Base-by-base conservation (phyloP, 257 asterid species). In the Solanum phureja region DNA sequence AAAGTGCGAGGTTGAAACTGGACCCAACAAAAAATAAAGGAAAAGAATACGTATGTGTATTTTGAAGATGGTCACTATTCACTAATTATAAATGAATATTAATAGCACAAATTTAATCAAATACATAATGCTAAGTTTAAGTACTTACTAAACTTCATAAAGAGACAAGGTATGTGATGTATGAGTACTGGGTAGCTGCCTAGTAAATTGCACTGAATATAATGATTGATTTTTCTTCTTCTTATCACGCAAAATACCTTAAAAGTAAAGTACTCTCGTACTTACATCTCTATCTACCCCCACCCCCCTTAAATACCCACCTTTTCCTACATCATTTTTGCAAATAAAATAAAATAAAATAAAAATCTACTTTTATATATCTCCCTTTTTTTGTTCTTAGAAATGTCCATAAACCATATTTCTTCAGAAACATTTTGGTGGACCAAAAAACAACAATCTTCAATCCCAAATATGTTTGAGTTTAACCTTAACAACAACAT, bases 371-470 rank as follows among this genome's bases (percentile, higher is more conserved):
- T 84, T 21, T 38, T 42, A 19, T n/a, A 14, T 72, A 81, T 33
- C 46, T 13, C 29, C 9, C 37, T 37, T 16, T 11, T 11, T 21
- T 7, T 29, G 29, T 11, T 11, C 4, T 23, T 5, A 14, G 66
- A 89, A 89, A 95, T 95, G 97, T 92, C 98, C 49, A 92, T 92
- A 81, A 95, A 95, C 92, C 94, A 94, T 60, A 91, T 87, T 92
- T 84, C 95, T 34, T 38, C 94, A 87, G 91, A 94, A 88, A 74
- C 90, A 87, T 88, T 91, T 68, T 90, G 94, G 94, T 93, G 94
- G 95, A 83, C 95, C 44, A 91, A 90, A 74, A 85, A 88, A 3
- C 91, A 85, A 2, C 86, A 66, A 11, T 81, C 93, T 21, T 85
- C 93, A 23, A 52, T 92, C 58, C 90, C 87, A 60, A 93, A 35